A percentile compares a stretch with the other conserved stretches of the same genome.
Conservation (phyloP, 371 early-diverging fungal genomes). For the Nematocida sp. region DNA sequence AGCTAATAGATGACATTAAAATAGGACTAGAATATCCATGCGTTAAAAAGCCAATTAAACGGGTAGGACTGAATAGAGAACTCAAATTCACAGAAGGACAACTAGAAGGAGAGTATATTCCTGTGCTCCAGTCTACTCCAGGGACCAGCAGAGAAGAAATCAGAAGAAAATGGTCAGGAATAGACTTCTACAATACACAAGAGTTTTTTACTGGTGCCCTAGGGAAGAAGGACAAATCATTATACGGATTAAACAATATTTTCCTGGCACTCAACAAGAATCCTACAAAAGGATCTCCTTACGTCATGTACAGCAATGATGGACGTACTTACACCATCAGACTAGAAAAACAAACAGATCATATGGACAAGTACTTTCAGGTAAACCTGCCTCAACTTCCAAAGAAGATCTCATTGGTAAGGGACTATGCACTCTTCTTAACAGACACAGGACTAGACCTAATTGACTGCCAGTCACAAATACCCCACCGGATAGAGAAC, state of each 20-base stretch:
- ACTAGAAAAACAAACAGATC: constrained; percentile 10
- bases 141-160: not conserved
- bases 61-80: not conserved
- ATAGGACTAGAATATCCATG: not conserved
- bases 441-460: not conserved
- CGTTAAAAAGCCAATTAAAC: not conserved
- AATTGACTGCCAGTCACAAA: not conserved
- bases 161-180: not conserved
- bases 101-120: not conserved
- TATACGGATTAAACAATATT: not conserved
- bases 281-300: constrained; percentile 12
- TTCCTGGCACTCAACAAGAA: not conserved
- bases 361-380: not conserved
- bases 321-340: constrained; percentile 28
- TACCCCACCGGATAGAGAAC: not conserved
- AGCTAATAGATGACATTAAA: constrained; percentile 6
- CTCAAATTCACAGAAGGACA: not conserved
- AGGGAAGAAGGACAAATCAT: not conserved
- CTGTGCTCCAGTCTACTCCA: not conserved
- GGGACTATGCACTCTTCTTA: constrained; percentile 5
- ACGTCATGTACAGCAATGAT: constrained; percentile 25
- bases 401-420: constrained; percentile 17
- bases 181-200: constrained; percentile 7
- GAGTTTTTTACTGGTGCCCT: not conserved
- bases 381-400: not conserved